These are phyloP conservation scores for Lyophyllum atratum DNA, from an alignment of 768 basidiomycete genomes.

Conservation along the genomic window DNA sequence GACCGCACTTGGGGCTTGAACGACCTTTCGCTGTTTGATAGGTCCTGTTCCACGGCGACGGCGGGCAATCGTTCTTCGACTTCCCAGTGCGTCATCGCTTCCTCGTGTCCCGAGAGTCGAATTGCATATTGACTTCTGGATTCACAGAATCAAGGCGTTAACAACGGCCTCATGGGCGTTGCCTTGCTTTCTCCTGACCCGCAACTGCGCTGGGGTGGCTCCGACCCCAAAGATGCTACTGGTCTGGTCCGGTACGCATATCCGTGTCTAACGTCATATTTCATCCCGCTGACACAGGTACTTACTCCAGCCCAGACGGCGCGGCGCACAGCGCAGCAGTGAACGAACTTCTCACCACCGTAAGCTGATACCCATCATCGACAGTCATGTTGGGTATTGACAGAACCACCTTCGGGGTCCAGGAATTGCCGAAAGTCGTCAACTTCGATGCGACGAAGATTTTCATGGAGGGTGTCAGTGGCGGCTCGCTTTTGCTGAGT, in stretches of 20 bases:
- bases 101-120: not conserved
- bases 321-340: slow-evolving; percentile 28
- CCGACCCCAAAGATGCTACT: slow-evolving; percentile 15
- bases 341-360: slow-evolving; percentile 25
- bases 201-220: slow-evolving; percentile 20
- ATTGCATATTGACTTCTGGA: not conserved
- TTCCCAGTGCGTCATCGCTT: slow-evolving; percentile 16
- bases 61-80: slow-evolving; percentile 25
- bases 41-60: slow-evolving; percentile 26
- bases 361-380: not conserved
- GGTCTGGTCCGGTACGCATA: slow-evolving; percentile 15
- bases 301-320: slow-evolving; percentile 23
- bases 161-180: slow-evolving; percentile 23
- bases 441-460: slow-evolving; percentile 26
- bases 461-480: slow-evolving; percentile 30
- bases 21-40: not conserved
- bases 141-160: slow-evolving; percentile 19
- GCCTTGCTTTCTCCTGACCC: slow-evolving; percentile 23
- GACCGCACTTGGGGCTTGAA: too few relatives aligned
- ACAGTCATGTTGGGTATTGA: not conserved
- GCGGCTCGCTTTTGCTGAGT: slow-evolving; percentile 26
- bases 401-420: not conserved
- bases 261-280: not conserved
- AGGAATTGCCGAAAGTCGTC: slow-evolving; percentile 24
- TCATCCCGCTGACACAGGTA: not conserved